Conservation (phyloP, 2,329 filamentous ascomycete species). For the Talaromyces amestolkiae region DNA sequence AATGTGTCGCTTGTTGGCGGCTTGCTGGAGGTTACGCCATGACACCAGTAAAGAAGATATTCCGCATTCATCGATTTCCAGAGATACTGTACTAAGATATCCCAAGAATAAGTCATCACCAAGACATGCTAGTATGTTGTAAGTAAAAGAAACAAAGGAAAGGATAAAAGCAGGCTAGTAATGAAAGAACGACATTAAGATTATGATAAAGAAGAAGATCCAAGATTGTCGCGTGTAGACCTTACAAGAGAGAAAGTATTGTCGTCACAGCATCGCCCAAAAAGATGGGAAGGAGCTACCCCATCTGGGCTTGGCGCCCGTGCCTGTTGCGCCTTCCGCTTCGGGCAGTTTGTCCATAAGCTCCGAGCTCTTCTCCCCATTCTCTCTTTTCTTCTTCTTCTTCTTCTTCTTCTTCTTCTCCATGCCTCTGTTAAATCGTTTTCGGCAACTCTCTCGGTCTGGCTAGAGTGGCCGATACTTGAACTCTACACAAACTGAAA, state of each 20-base stretch:
- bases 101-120: not conserved
- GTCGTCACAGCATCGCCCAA: not conserved
- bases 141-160: not conserved
- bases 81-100: not conserved
- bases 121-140: not conserved
- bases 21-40: conserved; percentile 15
- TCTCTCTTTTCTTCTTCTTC: not conserved
- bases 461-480: not conserved
- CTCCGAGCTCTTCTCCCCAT: not conserved
- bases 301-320: not conserved
- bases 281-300: not conserved
- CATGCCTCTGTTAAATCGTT: no score
- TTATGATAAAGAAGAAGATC: not conserved
- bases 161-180: not conserved
- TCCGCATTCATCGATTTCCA: conserved; percentile 13
- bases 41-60: not conserved
- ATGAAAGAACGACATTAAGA: not conserved
- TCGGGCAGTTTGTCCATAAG: not conserved
- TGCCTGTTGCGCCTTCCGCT: not conserved
- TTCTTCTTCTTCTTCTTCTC: not conserved
- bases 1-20: conserved; percentile 10
- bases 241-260: not conserved
- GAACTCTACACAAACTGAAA: not conserved
- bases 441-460: no score
- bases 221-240: not conserved